These are phyloP conservation scores for Kwoniella sp. DNA, from an alignment of 768 basidiomycete genomes.

Conservation along the genomic window DNA sequence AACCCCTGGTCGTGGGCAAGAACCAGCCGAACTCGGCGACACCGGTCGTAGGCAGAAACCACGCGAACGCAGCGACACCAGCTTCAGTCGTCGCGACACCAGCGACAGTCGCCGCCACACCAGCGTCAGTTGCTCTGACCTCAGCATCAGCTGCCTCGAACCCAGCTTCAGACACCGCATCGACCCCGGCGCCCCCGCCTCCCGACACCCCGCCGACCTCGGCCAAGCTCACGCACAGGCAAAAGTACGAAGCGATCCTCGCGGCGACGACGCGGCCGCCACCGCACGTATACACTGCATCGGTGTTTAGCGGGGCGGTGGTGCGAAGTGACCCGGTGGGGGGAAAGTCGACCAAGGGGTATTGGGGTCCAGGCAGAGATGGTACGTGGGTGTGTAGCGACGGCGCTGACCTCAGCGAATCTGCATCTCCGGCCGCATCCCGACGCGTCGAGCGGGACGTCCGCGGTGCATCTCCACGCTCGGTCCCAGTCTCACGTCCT, in stretches of 20 bases:
- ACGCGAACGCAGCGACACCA: constrained; percentile 2
- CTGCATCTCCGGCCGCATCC: constrained; percentile 36
- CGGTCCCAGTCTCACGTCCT: constrained; percentile 27
- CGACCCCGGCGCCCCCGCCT: no score
- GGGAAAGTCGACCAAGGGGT: constrained; percentile 44
- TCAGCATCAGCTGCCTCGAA: not conserved
- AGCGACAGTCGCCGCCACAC: not conserved
- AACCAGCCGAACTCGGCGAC: no score
- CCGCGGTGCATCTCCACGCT: constrained; percentile 20
- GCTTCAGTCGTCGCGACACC: no score
- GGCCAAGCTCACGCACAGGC: constrained; percentile 36
- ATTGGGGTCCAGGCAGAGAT: constrained; percentile 40
- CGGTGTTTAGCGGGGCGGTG: constrained; percentile 30
- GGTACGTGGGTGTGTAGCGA: constrained; percentile 11
- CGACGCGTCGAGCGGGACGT: constrained; percentile 19
- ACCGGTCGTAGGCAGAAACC: constrained; percentile 24
- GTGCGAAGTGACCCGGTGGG: constrained; percentile 41
- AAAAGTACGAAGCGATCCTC: constrained; percentile 39
- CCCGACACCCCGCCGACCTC: not conserved
- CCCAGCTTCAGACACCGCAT: no score
- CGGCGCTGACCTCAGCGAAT: constrained; percentile 20
- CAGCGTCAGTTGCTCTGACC: not conserved
- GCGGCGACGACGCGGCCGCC: constrained; percentile 36
- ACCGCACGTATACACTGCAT: constrained; percentile 37
- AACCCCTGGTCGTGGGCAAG: constrained; percentile 23